Evolutionary conservation across 2,329 filamentous ascomycete genomes (phyloP).

Genomic region (Rutstroemia sp.): DNA sequence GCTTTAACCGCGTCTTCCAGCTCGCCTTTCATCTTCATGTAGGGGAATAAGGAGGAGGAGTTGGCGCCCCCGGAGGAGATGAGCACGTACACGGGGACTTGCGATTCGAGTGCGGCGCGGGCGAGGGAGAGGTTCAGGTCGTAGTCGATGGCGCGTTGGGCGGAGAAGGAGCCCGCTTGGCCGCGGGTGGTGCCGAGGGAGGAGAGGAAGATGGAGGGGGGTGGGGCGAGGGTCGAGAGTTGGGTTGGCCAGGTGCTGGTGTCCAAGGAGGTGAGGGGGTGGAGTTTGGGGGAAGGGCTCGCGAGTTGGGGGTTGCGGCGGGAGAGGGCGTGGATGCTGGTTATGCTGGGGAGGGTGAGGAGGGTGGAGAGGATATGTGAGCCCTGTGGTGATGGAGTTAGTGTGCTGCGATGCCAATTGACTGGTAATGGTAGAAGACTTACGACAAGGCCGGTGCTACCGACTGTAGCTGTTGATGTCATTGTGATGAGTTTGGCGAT

Average conservation of each 20-base stretch:
- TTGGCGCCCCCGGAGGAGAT: slow-evolving; percentile 36
- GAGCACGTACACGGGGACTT: slow-evolving; percentile 57
- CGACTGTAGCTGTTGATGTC: slow-evolving; percentile 38
- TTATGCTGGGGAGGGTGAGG: slow-evolving; percentile 45
- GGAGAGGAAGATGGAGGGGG: slow-evolving; percentile 63
- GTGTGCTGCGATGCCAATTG: background rate
- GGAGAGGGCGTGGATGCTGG: slow-evolving; percentile 50
- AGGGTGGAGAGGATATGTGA: slow-evolving; percentile 65
- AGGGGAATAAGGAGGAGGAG: slow-evolving; percentile 45
- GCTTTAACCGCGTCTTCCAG: slow-evolving; percentile 71
- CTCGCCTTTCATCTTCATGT: slow-evolving; percentile 73
- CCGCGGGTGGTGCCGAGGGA: slow-evolving; percentile 73
- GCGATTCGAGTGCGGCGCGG: slow-evolving; percentile 60
- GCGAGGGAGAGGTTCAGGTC: slow-evolving; percentile 79
- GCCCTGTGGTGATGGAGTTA: slow-evolving; percentile 37
- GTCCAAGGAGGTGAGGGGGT: slow-evolving; percentile 60
- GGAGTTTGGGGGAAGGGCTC: slow-evolving; percentile 41
- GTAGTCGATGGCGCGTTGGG: slow-evolving; percentile 82
- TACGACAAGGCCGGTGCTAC: slow-evolving; percentile 43
- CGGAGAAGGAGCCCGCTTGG: slow-evolving; percentile 65
- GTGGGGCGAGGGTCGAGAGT: slow-evolving; percentile 38
- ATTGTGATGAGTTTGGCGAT: slow-evolving; percentile 22
- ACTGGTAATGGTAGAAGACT: slow-evolving; percentile 14
- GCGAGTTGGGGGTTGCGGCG: slow-evolving; percentile 50
- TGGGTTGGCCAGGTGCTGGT: slow-evolving; percentile 53